phyloP scores from a whole-genome alignment of 2,329 filamentous ascomycete species.

The Daldinia sp. region DNA sequence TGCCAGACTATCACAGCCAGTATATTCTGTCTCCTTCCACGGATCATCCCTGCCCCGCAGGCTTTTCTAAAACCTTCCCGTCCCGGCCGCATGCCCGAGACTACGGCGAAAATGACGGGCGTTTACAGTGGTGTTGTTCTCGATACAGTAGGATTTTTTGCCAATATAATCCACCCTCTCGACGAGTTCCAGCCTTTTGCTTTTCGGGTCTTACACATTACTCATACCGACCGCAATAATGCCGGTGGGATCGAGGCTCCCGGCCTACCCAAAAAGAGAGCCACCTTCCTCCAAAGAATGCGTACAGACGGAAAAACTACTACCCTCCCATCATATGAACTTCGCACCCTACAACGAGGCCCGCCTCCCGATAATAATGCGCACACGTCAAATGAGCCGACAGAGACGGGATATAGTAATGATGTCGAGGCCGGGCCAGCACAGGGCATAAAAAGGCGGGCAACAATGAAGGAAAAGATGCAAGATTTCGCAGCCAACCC shows the following conservation, averaged over 20 bases:
- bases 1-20: slow-evolving; percentile 67
- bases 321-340: slow-evolving; percentile 13
- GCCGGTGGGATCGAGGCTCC: slow-evolving; percentile 37
- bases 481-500: slow-evolving; percentile 55
- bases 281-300: slow-evolving; percentile 24
- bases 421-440: slow-evolving; percentile 41
- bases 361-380: slow-evolving; percentile 31
- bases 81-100: slow-evolving; percentile 63
- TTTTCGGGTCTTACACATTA: slow-evolving; percentile 60
- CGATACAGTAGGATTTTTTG: slow-evolving; percentile 67
- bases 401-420: slow-evolving; percentile 26
- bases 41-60: slow-evolving; percentile 69
- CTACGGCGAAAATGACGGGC: slow-evolving; percentile 63
- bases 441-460: slow-evolving; percentile 44
- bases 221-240: slow-evolving; percentile 50
- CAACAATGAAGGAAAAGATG: slow-evolving; percentile 52
- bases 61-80: slow-evolving; percentile 65
- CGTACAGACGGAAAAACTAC: slow-evolving; percentile 22
- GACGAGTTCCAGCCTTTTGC: slow-evolving; percentile 57
- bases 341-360: slow-evolving; percentile 21
- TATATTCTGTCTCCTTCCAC: slow-evolving; percentile 64
- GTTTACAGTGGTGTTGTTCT: slow-evolving; percentile 64
- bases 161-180: slow-evolving; percentile 66
- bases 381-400: slow-evolving; percentile 5
- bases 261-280: slow-evolving; percentile 12